Conservation (phyloP, 140 eudicot genomes). For the Ambrosia hybrid region DNA sequence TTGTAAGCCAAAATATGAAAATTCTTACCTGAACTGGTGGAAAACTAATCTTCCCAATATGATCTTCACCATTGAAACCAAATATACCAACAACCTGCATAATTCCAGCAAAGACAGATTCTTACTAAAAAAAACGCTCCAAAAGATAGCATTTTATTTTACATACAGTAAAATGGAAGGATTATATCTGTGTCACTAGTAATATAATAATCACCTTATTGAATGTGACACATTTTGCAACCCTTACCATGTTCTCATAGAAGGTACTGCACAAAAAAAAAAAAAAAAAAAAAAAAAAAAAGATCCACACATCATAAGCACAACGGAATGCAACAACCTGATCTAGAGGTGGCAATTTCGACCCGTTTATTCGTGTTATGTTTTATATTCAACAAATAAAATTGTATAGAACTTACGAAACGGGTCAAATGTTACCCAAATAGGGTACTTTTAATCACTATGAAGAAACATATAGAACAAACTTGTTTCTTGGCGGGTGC, state of each 20-base stretch:
- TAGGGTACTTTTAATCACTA: too few relatives aligned
- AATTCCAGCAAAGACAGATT: background rate
- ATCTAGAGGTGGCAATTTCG: background rate
- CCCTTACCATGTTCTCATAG: conserved; percentile 88
- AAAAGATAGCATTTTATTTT: background rate
- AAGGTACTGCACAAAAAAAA: conserved; percentile 54
- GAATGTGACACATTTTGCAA: conserved; percentile 86
- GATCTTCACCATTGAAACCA: conserved; percentile 94
- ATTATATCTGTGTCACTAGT: background rate
- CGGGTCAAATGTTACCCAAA: too few relatives aligned
- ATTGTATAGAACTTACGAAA: too few relatives aligned
- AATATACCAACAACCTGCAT: conserved; percentile 87
- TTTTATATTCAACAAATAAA: too few relatives aligned
- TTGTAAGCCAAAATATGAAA: conserved; percentile 1
- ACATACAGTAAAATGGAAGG: background rate
- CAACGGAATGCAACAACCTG: background rate
- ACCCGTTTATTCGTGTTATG: background rate
- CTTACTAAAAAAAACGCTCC: background rate
- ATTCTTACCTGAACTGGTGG: conserved; percentile 81
- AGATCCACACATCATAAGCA: conserved; percentile 17
- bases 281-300: background rate
- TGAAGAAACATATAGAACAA: too few relatives aligned
- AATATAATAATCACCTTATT: conserved; percentile 55
- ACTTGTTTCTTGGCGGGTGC: too few relatives aligned
- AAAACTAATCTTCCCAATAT: conserved; percentile 86